phyloP scores from a whole-genome alignment of 306 rosid species.

The Sechiopsis laciniata region DNA sequence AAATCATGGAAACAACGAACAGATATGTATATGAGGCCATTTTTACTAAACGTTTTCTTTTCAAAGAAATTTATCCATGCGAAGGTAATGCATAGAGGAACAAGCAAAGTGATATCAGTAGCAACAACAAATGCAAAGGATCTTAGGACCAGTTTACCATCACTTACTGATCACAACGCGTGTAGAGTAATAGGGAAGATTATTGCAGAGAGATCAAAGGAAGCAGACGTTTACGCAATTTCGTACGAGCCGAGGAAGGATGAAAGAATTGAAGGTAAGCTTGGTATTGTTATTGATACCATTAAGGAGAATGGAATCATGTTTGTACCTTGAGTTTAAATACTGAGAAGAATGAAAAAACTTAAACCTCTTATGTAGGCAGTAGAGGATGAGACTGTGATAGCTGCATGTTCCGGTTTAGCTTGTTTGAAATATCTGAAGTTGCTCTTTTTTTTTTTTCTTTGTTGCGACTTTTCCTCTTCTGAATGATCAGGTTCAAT shows the following conservation, averaged over 20 bases:
- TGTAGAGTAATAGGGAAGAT: slow-evolving; percentile 64
- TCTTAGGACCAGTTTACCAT: slow-evolving; percentile 57
- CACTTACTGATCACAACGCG: slow-evolving; percentile 59
- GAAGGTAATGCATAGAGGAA: slow-evolving; percentile 81
- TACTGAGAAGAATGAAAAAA: neutral
- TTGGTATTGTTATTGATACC: slow-evolving; percentile 75
- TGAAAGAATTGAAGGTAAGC: slow-evolving; percentile 75
- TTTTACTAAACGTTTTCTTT: slow-evolving; percentile 75
- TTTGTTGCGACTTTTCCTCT: no score
- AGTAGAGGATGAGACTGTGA: neutral
- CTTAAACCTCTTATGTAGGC: neutral
- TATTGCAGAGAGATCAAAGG: slow-evolving; percentile 78
- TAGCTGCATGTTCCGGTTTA: neutral
- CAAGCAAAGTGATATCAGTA: slow-evolving; percentile 83
- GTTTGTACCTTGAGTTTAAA: slow-evolving; percentile 31
- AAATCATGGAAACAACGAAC: slow-evolving; percentile 85
- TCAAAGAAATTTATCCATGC: slow-evolving; percentile 77
- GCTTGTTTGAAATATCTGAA: slow-evolving; percentile 4
- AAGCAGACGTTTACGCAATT: slow-evolving; percentile 82
- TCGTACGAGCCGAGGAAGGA: slow-evolving; percentile 75
- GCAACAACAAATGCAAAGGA: slow-evolving; percentile 80
- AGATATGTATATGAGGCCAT: slow-evolving; percentile 85
- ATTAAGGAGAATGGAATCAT: slow-evolving; percentile 70
- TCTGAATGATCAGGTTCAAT: no score
- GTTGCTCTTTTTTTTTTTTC: neutral